Evolutionary conservation across 176 grass and related monocot genomes (phyloP).

Genomic region (Bromus sterilis): DNA sequence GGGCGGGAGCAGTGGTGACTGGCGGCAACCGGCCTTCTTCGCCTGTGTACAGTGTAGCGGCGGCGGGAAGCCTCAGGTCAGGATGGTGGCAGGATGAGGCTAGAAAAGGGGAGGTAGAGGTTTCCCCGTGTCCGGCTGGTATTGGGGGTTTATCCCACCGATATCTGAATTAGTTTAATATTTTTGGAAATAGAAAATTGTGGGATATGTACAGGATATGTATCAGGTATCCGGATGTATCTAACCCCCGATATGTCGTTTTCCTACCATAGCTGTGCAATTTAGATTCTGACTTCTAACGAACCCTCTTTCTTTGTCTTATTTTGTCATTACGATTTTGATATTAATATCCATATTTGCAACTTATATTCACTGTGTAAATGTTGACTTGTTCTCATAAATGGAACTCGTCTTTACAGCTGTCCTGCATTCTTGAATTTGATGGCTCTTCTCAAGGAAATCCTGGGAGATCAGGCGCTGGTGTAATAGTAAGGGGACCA

Average conservation of each 20-base stretch:
- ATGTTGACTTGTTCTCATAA: constrained; percentile 5
- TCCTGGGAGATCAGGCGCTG: constrained; percentile 78
- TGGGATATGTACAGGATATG: too few species aligned
- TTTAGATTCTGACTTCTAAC: neutral
- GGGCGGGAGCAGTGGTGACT: neutral
- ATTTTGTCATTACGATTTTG: neutral
- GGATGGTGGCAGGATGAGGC: too few species aligned
- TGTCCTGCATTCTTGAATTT: constrained; percentile 81
- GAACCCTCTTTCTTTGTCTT: neutral
- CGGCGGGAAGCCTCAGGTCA: too few species aligned
- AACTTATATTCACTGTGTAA: neutral
- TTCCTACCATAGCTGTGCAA: neutral
- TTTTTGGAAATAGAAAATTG: neutral
- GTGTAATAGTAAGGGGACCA: constrained; percentile 47
- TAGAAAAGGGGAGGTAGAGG: too few species aligned
- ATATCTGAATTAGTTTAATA: neutral
- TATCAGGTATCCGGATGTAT: too few species aligned
- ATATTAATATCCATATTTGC: neutral
- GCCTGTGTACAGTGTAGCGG: neutral
- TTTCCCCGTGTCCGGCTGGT: neutral
- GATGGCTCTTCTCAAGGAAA: constrained; percentile 93
- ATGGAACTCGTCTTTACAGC: constrained; percentile 25
- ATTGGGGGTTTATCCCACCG: neutral
- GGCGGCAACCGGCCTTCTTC: neutral
- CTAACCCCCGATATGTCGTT: neutral